A percentile compares a stretch with the other conserved stretches of the same genome.
Conservation (phyloP, 129 eudicot genomes). For the Mikania micrantha region DNA sequence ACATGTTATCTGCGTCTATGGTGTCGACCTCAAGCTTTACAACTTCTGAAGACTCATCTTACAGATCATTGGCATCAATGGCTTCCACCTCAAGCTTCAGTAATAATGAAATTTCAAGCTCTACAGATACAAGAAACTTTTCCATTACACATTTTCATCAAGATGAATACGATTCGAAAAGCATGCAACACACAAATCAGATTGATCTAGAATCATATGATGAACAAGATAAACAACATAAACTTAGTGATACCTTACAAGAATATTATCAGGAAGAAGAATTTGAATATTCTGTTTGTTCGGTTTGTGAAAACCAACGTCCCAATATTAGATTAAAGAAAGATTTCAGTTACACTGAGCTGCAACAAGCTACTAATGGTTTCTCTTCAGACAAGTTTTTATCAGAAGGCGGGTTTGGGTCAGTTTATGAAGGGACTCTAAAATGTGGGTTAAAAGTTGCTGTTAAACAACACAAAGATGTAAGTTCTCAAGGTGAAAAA, state of each 20-base stretch:
- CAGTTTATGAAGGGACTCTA: constrained; percentile 47
- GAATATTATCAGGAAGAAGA: constrained; percentile 6
- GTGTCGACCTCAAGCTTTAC: constrained; percentile 28
- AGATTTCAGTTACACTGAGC: constrained; percentile 55
- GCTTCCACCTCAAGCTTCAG: constrained; percentile 28
- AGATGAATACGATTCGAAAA: constrained; percentile 3
- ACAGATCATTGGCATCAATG: constrained; percentile 7
- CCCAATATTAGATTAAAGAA: constrained; percentile 36
- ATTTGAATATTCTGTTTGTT: constrained; percentile 37
- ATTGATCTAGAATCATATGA: constrained; percentile 2
- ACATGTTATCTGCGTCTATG: constrained; percentile 8
- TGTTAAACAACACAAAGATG: constrained; percentile 57
- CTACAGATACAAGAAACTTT: constrained; percentile 7
- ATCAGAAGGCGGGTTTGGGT: constrained; percentile 80
- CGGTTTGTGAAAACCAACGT: constrained; percentile 46
- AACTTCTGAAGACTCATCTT: constrained; percentile 27
- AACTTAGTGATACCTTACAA: not conserved
- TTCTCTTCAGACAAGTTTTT: constrained; percentile 42
- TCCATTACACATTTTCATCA: constrained; percentile 4
- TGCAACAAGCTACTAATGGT: constrained; percentile 45
- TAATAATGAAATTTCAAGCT: constrained; percentile 28
- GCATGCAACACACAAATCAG: not conserved
- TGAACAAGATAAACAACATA: constrained; percentile 1
- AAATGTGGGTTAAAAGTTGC: constrained; percentile 51
- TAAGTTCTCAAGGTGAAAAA: constrained; percentile 67